Percentiles rank a stretch among this genome's conserved stretches.
phyloP scores from a whole-genome alignment of 176 grass and related monocot species.

The Thinopyrum elongatum region DNA sequence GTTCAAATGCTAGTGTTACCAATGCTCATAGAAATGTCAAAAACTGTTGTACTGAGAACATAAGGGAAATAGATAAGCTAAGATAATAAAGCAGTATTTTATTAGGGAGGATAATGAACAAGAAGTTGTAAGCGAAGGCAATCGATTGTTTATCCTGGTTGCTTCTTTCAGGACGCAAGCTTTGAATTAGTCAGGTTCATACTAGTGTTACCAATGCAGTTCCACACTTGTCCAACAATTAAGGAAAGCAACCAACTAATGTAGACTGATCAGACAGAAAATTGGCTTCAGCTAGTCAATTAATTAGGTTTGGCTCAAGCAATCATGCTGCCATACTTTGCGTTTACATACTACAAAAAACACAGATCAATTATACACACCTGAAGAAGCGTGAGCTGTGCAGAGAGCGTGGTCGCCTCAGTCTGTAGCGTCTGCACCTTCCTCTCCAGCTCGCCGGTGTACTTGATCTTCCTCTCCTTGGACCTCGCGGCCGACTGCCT shows the following conservation, averaged over 20 bases:
- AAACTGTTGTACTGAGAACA: not conserved
- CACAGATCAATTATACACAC: conserved; percentile 27
- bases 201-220: not conserved
- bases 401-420: conserved; percentile 93
- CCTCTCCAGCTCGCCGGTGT: conserved; percentile 88
- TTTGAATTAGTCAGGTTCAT: not conserved
- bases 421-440: conserved; percentile 99
- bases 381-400: conserved; percentile 94
- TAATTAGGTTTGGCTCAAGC: not conserved
- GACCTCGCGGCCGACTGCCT: conserved; percentile 86
- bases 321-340: not conserved
- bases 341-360: not conserved
- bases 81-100: not conserved
- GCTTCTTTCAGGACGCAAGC: not conserved
- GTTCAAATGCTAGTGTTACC: not conserved
- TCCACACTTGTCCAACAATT: conserved; percentile 8
- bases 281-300: conserved; percentile 9
- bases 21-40: not conserved
- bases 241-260: conserved; percentile 16
- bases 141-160: not conserved
- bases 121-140: not conserved
- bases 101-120: not conserved
- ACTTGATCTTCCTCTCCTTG: conserved; percentile 96
- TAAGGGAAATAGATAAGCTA: not conserved
- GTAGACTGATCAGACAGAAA: not conserved